Base-by-base conservation (phyloP, 768 basidiomycete species). In the Lactarius sp. region DNA sequence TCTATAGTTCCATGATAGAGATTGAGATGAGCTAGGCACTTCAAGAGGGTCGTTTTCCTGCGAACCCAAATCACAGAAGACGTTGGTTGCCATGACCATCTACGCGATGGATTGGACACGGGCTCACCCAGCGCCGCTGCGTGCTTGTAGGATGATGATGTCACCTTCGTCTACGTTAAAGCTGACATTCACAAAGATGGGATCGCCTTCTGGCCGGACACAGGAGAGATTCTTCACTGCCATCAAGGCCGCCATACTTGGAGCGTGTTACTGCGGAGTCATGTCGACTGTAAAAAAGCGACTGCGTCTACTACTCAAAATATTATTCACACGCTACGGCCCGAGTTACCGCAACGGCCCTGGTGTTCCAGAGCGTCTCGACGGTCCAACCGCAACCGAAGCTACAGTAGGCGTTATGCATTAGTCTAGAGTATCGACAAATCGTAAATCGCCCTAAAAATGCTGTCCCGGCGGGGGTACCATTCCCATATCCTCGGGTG, bases 21-120 rank as follows among this genome's bases (percentile, higher is more conserved):
- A 61, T 84, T 84, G 39, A 95, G 77, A 74, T 94, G 88, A 34
- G 92, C 85, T 27, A 95, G 78, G 69, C 90, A 93, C 73, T 94
- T 95, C 51, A 95, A 73, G 56, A 96, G 75, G 0, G 92, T 93
- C 1, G 86, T 85, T 72, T 88, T 89, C 56, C 78, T 79, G 51
- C 22, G 22, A 50, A 20, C 6, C 4, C 12, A 33, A 31, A 6
- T 13, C 27, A 42, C 2, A 9, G 2, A 9, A 8, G 20, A 31
- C 27, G 22, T 49, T 13, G 18, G 39, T 37, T 27, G 36, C 1
- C 34, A 44, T 53, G 52, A 41, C 34, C 0, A 42, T 34, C 22
- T 22, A 20, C 41, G 33, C 18, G 49, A 39, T 27, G 20, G 47
- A 34, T 14, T 20, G 36, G n/a, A 53, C 20, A 16, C 20, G 9